Evolutionary conservation across 148 eudicot genomes (phyloP).

Genomic region (Vaccinium corymbosum): DNA sequence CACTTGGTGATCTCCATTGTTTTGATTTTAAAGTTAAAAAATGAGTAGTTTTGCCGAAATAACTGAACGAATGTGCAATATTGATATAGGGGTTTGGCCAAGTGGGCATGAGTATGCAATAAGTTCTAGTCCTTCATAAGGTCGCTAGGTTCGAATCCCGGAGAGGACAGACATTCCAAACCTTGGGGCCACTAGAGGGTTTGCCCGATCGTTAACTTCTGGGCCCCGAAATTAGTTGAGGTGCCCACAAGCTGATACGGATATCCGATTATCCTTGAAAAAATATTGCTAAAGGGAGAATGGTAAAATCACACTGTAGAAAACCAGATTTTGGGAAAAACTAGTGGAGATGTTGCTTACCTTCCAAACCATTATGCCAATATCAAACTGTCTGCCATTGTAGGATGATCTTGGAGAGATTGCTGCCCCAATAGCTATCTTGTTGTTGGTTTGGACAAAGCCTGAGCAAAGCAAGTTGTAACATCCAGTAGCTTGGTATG

Average conservation of each 20-base stretch:
- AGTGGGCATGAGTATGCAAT: no score
- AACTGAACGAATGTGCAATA: neutral
- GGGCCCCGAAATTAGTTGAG: no score
- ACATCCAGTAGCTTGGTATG: conserved; percentile 98
- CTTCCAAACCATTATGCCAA: conserved; percentile 94
- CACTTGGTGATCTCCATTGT: neutral
- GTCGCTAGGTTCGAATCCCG: no score
- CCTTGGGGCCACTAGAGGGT: no score
- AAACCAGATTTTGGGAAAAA: neutral
- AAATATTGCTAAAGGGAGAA: neutral
- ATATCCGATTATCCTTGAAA: no score
- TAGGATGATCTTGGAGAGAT: conserved; percentile 82
- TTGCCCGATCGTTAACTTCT: no score
- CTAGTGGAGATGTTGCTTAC: conserved; percentile 27
- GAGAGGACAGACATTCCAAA: no score
- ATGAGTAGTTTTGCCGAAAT: neutral
- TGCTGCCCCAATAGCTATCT: conserved; percentile 95
- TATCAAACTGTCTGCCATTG: conserved; percentile 69
- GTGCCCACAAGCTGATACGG: no score
- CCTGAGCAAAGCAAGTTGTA: conserved; percentile 97
- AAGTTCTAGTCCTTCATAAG: no score
- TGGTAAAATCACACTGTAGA: neutral
- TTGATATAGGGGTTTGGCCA: no score
- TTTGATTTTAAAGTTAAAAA: neutral
- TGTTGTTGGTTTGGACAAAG: conserved; percentile 81